These are phyloP conservation scores for Bipolaris gigantea DNA, from an alignment of 2,329 filamentous ascomycete species.

Conservation along the genomic window DNA sequence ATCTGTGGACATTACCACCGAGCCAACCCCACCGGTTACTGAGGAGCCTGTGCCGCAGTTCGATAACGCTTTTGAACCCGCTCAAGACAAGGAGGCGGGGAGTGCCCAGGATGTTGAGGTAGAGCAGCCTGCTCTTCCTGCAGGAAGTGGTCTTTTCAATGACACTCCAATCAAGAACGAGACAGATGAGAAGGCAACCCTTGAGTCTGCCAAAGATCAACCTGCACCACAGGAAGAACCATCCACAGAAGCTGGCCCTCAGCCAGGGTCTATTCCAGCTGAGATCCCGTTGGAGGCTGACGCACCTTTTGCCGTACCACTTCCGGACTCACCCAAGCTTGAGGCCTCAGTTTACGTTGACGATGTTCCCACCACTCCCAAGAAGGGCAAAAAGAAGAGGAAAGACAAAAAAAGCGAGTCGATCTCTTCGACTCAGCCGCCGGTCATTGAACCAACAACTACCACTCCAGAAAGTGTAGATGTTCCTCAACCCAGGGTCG, in stretches of 20 bases:
- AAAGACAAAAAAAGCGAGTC: slow-evolving; percentile 31
- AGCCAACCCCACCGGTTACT: slow-evolving; percentile 9
- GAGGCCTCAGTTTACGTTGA: not conserved
- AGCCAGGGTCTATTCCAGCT: not conserved
- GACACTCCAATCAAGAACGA: not conserved
- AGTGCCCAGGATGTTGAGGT: slow-evolving; percentile 5
- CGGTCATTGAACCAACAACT: slow-evolving; percentile 10
- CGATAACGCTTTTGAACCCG: slow-evolving; percentile 5
- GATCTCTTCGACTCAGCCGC: slow-evolving; percentile 23
- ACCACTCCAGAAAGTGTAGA: slow-evolving; percentile 2
- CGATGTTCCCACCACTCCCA: slow-evolving; percentile 12
- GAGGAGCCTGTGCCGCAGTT: slow-evolving; percentile 10
- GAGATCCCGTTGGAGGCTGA: not conserved
- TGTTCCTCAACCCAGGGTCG: not conserved
- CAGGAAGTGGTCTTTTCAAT: not conserved
- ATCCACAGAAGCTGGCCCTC: not conserved
- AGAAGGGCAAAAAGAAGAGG: slow-evolving; percentile 37
- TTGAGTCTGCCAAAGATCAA: not conserved
- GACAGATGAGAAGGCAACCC: not conserved
- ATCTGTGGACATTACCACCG: slow-evolving; percentile 11
- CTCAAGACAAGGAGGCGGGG: slow-evolving; percentile 16
- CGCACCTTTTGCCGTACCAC: not conserved
- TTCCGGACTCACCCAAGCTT: slow-evolving; percentile 1
- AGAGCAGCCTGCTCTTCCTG: not conserved
- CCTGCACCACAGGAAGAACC: not conserved